Base-by-base conservation (phyloP, 169 alveolate genomes). In the Cryptosporidium ryanae region DNA sequence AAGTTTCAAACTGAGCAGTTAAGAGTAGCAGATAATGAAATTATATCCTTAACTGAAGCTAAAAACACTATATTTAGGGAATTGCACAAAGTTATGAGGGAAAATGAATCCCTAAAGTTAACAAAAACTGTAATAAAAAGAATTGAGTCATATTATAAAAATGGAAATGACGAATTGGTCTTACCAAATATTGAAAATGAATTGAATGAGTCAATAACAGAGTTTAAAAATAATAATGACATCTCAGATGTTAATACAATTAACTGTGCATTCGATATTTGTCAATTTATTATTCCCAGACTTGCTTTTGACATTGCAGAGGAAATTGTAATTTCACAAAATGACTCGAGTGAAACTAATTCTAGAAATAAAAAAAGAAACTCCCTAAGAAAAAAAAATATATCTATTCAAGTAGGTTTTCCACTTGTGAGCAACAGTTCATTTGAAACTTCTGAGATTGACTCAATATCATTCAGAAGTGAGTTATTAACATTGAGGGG, bases 271-370 rank as follows among this genome's bases (percentile, higher is more conserved):
- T 76, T 76, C 38, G 87, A 76, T 21, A 76, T 59, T 57, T 76
- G 87, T 43, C 68, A 44, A 38, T 59, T 64, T 21, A 76, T 76
- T 59, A 76, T 76, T 23, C 87, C 87, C 21, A 76, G 71, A 25
- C 71, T 76, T 54, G 68, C 87, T 4, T 61, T 57, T 48, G 71
- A 76, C 15, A 76, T 76, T 76, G 87, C 87, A 59, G 87, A 76
- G 43, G 87, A 76, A 76, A 76, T 76, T 21, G 76, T 76, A 23
- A 15, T 18, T 32, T 17, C 32, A 1, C 17, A 27, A 50, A 23
- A 34, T 18, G 66, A 32, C 2, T 23, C 23, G n/a, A 13, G 8
- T 12, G 65, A 59, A 8, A 15, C 48, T 29, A 32, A 70, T 31
- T 54, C 6, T 1, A 54, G 13, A 18, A 25, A 23, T n/a, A 25